Evolutionary conservation across 192 early-diverging fungal species (phyloP).

Genomic region (Jimgerdemannia flammicorona): DNA sequence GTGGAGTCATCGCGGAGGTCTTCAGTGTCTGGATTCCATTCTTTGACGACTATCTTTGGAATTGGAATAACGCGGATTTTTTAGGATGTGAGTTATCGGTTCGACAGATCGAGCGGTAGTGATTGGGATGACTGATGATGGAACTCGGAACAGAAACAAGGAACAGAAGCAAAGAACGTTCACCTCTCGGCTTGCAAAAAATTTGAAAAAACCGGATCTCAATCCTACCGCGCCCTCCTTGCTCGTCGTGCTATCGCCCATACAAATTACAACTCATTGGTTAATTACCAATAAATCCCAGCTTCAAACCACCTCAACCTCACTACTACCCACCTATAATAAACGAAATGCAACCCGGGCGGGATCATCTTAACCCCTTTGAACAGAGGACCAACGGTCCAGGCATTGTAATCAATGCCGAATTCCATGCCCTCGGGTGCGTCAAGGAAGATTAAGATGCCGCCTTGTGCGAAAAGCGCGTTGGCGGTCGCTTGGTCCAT

Average conservation of each 20-base stretch:
- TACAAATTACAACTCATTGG: conserved; percentile 11
- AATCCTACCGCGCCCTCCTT: conserved; percentile 47
- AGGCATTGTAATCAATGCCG: conserved; percentile 88
- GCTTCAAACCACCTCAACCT: not conserved
- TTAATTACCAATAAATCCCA: not conserved
- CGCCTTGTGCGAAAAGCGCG: conserved; percentile 71
- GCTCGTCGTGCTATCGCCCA: conserved; percentile 27
- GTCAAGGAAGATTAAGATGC: conserved; percentile 62
- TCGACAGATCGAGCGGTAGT: too few relatives aligned
- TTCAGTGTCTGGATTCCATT: conserved; percentile 78
- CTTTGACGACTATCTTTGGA: conserved; percentile 67
- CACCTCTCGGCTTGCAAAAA: conserved; percentile 65
- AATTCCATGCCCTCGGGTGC: conserved; percentile 79
- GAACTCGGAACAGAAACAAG: not conserved
- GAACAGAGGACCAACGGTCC: conserved; percentile 88
- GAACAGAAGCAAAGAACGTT: conserved; percentile 17
- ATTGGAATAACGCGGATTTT: too few relatives aligned
- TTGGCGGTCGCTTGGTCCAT: conserved; percentile 88
- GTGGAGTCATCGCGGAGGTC: conserved; percentile 52
- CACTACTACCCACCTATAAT: conserved; percentile 64
- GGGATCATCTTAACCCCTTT: conserved; percentile 92
- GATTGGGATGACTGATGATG: too few relatives aligned
- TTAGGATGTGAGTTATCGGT: too few relatives aligned
- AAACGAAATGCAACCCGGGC: conserved; percentile 90
- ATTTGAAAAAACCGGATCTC: conserved; percentile 73